phyloP scores from a whole-genome alignment of 2,329 filamentous ascomycete genomes.

The Paecilomyces variotii region DNA sequence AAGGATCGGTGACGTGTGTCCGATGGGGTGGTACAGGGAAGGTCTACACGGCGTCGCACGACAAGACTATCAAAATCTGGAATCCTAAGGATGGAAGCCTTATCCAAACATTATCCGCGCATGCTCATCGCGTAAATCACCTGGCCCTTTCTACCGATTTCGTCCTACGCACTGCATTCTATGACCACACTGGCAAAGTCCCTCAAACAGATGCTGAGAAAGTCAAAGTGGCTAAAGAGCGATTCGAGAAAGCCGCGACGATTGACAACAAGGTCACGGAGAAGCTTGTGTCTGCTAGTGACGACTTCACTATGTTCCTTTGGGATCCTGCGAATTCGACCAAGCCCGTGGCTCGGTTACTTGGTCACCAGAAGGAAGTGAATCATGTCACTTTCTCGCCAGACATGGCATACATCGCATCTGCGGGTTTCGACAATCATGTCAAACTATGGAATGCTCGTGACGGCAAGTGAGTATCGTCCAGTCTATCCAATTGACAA shows the following conservation, averaged over 20 bases:
- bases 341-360: constrained; percentile 78
- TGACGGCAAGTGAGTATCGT: constrained; percentile 49
- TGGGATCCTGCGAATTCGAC: constrained; percentile 75
- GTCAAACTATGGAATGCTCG: constrained; percentile 84
- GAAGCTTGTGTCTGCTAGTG: constrained; percentile 78
- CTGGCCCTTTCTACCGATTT: constrained; percentile 90
- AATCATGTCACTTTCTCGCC: constrained; percentile 94
- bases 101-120: constrained; percentile 67
- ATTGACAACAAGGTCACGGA: constrained; percentile 71
- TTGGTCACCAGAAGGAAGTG: constrained; percentile 95
- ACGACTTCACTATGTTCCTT: constrained; percentile 93
- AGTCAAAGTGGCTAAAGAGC: constrained; percentile 64
- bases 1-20: constrained; percentile 80
- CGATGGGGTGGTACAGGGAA: constrained; percentile 86
- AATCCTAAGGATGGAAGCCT: constrained; percentile 70
- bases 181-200: constrained; percentile 68
- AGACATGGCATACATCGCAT: constrained; percentile 79
- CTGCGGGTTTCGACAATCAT: constrained; percentile 86
- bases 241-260: constrained; percentile 78
- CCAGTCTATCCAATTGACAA: constrained; percentile 2
- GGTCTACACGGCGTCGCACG: constrained; percentile 79
- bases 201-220: constrained; percentile 64
- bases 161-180: constrained; percentile 74
- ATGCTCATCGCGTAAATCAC: constrained; percentile 95
- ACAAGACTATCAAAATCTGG: constrained; percentile 91